Base-by-base conservation (phyloP, 805 yeast species). In the Jamesozyma hellenica region DNA sequence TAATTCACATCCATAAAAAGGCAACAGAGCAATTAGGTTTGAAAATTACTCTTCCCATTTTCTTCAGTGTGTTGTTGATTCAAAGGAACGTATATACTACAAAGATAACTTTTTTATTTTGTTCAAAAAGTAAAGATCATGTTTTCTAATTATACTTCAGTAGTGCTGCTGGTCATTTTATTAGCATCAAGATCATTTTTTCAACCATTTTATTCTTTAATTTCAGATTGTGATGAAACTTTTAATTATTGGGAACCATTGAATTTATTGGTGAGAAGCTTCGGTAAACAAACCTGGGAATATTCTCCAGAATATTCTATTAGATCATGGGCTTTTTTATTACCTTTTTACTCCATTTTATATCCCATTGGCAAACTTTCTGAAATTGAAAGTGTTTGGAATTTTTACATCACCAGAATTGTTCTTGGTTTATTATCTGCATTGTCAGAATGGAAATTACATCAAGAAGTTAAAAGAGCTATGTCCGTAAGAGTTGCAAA, bases 261-360 rank as follows among this genome's bases (percentile, higher is more conserved):
- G 42, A 88, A 90, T 56, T 68, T 81, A 38, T 49, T 88, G 28
- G 60, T 80, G 1, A 71, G 95, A 47, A 82, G 81, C 2, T 85
- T 86, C 58, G 97, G 96, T 2, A 82, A 87, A 50, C 87, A 87
- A 59, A 88, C 96, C 0, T 88, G 96, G 96, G 96, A 88, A 55
- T 90, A 88, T 58, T 84, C 95, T 0, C 96, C 96, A 0, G 82
- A 72, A 39, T 85, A 74, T 52, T 85, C 95, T 14, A 84, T 88
- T 40, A 64, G 97, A 47, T 84, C 95, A 2, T 90, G 92, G 77
- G 71, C 82, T 2, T 87, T 82, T 50, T 63, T 88, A 21, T 44
- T 77, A 6, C 83, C 72, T 1, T 53, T 58, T 34, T 60, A 56
- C 35, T 43, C 55, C 10, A 16, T 56, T 3, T 30, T 57, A 9